A percentile compares a stretch with the other conserved stretches of the same genome.
Evolutionary conservation across 2,329 filamentous ascomycete species (phyloP).

Genomic region (Colletotrichum tanaceti): DNA sequence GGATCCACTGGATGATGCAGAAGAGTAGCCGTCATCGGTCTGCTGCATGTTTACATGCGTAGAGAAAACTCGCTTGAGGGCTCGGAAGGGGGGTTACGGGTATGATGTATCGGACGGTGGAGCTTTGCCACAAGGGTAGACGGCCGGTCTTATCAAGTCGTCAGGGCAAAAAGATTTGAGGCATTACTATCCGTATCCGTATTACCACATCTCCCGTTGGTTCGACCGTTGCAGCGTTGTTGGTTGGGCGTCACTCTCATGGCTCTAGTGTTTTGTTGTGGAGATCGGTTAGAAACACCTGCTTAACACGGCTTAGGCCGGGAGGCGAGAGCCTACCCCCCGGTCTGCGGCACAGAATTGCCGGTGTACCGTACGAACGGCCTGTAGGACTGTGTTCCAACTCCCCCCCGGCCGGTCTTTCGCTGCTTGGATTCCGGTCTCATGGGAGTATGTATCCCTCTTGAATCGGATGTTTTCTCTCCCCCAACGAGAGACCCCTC

Average conservation of each 20-base stretch:
- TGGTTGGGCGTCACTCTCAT: not conserved
- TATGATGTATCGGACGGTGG: not conserved
- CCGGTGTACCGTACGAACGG: not conserved
- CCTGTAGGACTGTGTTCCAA: not conserved
- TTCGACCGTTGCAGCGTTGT: not conserved
- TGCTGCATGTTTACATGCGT: not conserved
- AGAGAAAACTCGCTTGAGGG: not conserved
- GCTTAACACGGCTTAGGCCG: conserved; percentile 1
- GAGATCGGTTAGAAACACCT: not conserved
- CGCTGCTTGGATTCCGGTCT: not conserved
- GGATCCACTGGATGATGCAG: not conserved
- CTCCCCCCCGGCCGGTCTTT: not conserved
- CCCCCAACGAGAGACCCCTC: too few relatives aligned
- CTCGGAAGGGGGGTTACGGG: not conserved
- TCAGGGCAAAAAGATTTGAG: not conserved
- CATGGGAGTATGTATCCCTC: too few relatives aligned
- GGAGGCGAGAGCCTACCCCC: not conserved
- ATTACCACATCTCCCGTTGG: too few relatives aligned
- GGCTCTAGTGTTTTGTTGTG: not conserved
- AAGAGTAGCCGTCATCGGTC: too few relatives aligned
- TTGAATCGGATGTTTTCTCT: too few relatives aligned
- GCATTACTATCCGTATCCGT: too few relatives aligned
- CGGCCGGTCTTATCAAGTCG: not conserved
- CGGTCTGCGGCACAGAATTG: not conserved
- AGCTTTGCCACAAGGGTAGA: not conserved